Evolutionary conservation across 108 stramenopile genomes (phyloP), one percentile per base, ranked within the genome.

Genomic region (Nitzschia sp.): DNA sequence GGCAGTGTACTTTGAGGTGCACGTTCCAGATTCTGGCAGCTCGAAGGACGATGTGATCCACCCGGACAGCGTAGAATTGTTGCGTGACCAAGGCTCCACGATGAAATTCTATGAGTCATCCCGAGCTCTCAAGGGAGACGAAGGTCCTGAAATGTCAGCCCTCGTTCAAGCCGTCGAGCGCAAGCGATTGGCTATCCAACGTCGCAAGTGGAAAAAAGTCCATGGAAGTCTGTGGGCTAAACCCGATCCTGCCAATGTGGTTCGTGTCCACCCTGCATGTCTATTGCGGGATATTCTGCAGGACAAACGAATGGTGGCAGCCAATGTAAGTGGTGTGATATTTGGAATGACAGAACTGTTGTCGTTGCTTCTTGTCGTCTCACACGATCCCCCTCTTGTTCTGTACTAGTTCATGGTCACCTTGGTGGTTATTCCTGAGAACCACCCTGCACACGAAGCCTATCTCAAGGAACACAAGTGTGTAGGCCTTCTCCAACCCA

Each of bases 41-140:
- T 26, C 17, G 10, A 19, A 34, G 26, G 69, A 73, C 24, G 46
- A 64, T 54, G 51, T 82, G 7, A 67, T 89, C 15, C 92, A 93
- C 69, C 92, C 92, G 6, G 92, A 93, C 44, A 63, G 56, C 41
- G 92, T 93, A 10, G 87, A 90, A 69, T 63, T 67, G 9, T 76
- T 90, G 26, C 71, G 46, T 24, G 82, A 88, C 72, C 87, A 86
- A 74, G 88, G 80, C 37, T 72, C 81, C 5, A 74, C 83, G 7
- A 92, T 95, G 88, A 81, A 84, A 48, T 95, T 92, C 66, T 95
- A 89, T 64, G 94, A 92, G 62, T 63, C 88, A 15, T 86, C 89
- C 10, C 80, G 94, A 19, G 94, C 94, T 10, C 57, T 95, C 17
- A 87, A 89, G 72, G 94, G 94, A 53, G 91, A 90, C 53, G 94